A percentile compares a stretch with the other conserved stretches of the same genome.
Evolutionary conservation across 1,284 basidiomycete genomes (phyloP).

Genomic region (Heliocybe sulcata): DNA sequence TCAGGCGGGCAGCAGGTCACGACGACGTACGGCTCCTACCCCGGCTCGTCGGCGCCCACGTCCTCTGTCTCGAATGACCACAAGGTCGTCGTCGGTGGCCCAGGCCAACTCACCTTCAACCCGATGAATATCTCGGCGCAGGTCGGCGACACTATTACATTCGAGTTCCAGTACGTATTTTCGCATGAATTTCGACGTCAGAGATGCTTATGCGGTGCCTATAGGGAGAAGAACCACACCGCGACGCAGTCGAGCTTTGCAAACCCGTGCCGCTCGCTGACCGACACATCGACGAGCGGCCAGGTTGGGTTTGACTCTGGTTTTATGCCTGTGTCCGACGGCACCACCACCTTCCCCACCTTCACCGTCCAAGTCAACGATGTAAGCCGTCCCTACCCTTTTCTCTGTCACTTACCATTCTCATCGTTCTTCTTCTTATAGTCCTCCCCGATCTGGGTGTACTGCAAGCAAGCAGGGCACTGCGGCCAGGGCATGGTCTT

Average conservation of each 20-base stretch:
- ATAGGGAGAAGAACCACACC: constrained; percentile 34
- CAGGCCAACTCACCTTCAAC: constrained; percentile 34
- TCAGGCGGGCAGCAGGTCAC: constrained; percentile 19
- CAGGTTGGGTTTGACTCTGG: constrained; percentile 55
- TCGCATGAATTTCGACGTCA: background rate
- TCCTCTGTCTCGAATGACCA: constrained; percentile 30
- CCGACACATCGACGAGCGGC: constrained; percentile 37
- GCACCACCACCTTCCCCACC: constrained; percentile 40
- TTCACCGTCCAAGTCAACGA: constrained; percentile 51
- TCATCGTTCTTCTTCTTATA: background rate
- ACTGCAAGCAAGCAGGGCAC: constrained; percentile 39
- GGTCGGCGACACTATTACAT: constrained; percentile 53
- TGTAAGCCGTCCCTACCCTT: constrained; percentile 2
- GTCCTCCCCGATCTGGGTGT: constrained; percentile 34
- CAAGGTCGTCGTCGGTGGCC: constrained; percentile 42
- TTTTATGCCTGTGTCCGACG: constrained; percentile 43
- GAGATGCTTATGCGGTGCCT: background rate
- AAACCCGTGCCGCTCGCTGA: constrained; percentile 43
- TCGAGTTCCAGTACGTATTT: constrained; percentile 36
- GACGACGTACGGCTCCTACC: constrained; percentile 24
- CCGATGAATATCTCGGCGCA: constrained; percentile 50
- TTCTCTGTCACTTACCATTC: background rate
- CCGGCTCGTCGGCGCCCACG: constrained; percentile 24
- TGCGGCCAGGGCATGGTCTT: constrained; percentile 64
- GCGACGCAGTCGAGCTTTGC: constrained; percentile 53